A percentile compares a stretch with the other conserved stretches of the same genome.
phyloP scores from a whole-genome alignment of 768 basidiomycete species.

The Thelephora ganbajun region DNA sequence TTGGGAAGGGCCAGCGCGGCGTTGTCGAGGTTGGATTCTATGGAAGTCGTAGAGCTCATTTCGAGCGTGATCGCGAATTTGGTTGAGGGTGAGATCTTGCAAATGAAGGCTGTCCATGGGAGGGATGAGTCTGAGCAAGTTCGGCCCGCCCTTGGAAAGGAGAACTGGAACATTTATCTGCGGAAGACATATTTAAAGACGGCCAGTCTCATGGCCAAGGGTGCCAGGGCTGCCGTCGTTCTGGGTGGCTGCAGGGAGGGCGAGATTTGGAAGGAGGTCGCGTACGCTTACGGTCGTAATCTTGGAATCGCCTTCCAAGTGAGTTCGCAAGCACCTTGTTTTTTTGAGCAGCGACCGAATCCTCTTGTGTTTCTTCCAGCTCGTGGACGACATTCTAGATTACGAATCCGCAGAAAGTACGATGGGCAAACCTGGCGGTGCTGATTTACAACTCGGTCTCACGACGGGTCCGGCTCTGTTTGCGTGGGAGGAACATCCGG shows the following conservation, averaged over 20 bases:
- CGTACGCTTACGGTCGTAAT: conserved; percentile 85
- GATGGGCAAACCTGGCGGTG: conserved; percentile 81
- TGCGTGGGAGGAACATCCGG: conserved; percentile 74
- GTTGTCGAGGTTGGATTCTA: conserved; percentile 71
- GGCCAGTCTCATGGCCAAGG: conserved; percentile 84
- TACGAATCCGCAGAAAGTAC: conserved; percentile 62
- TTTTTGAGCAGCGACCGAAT: background rate
- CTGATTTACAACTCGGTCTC: conserved; percentile 44
- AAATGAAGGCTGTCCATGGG: conserved; percentile 42
- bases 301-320: conserved; percentile 96
- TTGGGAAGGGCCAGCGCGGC: conserved; percentile 85
- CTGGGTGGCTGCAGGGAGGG: conserved; percentile 68
- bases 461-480: conserved; percentile 81
- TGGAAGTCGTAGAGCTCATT: conserved; percentile 87
- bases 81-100: conserved; percentile 93
- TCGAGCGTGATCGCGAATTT: conserved; percentile 86
- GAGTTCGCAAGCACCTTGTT: conserved; percentile 2
- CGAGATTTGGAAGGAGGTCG: conserved; percentile 79
- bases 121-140: conserved; percentile 19
- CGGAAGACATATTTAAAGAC: conserved; percentile 91
- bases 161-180: conserved; percentile 67
- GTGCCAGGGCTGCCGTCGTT: conserved; percentile 71
- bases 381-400: conserved; percentile 92
- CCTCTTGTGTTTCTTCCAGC: no score
- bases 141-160: conserved; percentile 18